Percentiles rank a stretch among this genome's conserved stretches.
These are phyloP conservation scores for Fusarium goolgardi DNA, from an alignment of 2,329 filamentous ascomycete genomes.

Conservation along the genomic window DNA sequence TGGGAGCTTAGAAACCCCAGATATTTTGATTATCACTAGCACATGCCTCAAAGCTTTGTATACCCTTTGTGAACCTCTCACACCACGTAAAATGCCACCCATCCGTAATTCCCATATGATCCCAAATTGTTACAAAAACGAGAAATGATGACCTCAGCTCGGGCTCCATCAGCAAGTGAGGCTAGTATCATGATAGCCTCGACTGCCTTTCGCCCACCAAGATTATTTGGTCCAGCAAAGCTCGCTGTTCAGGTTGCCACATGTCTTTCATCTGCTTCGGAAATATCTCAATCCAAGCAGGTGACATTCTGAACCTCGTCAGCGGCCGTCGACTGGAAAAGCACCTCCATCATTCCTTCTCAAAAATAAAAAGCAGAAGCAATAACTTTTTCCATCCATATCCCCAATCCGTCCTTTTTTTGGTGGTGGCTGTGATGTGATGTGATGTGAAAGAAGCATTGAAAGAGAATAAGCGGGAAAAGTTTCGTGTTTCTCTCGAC, in stretches of 20 bases:
- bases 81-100: conserved; percentile 29
- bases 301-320: conserved; percentile 34
- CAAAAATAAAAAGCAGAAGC: conserved; percentile 16
- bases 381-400: conserved; percentile 44
- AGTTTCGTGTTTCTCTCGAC: conserved; percentile 29
- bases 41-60: conserved; percentile 29
- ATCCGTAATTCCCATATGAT: conserved; percentile 27
- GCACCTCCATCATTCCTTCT: conserved; percentile 33
- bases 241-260: conserved; percentile 25
- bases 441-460: conserved; percentile 32
- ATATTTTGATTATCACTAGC: conserved; percentile 28
- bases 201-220: conserved; percentile 39
- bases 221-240: conserved; percentile 38
- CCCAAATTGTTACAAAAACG: conserved; percentile 43
- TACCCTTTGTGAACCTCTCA: conserved; percentile 23
- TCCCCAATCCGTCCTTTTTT: conserved; percentile 36
- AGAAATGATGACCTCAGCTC: conserved; percentile 34
- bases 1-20: conserved; percentile 27
- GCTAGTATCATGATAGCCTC: conserved; percentile 31
- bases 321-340: conserved; percentile 39
- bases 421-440: conserved; percentile 34
- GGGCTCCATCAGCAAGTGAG: conserved; percentile 29
- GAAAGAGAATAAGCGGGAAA: conserved; percentile 31
- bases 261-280: conserved; percentile 34
- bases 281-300: conserved; percentile 44